Evolutionary conservation across 805 yeast genomes (phyloP), one percentile per base, ranked within the genome.

Genomic region (Wickerhamiella vanderwaltii): DNA sequence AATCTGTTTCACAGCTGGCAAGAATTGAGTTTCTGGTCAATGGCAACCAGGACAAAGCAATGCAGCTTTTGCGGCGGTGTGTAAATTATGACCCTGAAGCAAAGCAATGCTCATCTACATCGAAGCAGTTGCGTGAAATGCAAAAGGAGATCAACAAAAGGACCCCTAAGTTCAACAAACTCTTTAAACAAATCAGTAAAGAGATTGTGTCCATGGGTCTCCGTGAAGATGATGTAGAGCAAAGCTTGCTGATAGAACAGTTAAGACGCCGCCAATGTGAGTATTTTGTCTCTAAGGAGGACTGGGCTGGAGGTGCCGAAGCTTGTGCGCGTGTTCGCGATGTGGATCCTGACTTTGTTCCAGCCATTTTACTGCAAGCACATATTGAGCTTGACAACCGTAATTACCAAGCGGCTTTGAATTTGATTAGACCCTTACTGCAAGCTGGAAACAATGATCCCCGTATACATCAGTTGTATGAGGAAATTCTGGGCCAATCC

Each of bases 81-180:
- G 62, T 88, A 37, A 75, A 80, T 42, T 68, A 74, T 33, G 88
- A 88, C 58, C 81, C 84, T 58, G 95, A 84, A 47, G 71, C 69
- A 48, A 61, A 62, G 20, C 62, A 59, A 2, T 85, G 94, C 58
- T 73, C 76, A 50, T 45, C 61, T 48, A 51, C 61, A 7, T 49
- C 51, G 38, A 55, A 51, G 46, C 43, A 44, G 41, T 49, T 59
- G 22, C 48, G 59, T 19, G 34, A 45, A 37, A 46, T 51, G 9
- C 51, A 57, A 41, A 55, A 56, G 41, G 30, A 37, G 35, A 47
- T 60, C 19, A 46, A 53, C 16, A 44, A 45, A 15, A 48, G 50
- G 9, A 40, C 43, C 26, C 43, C 19, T 24, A 20, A 33, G 11
- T 37, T 29, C 29, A 29, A 37, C 16, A 28, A 29, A 28, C 34